Base-by-base conservation (phyloP, 2,329 filamentous ascomycete genomes). In the Beauveria bassiana region DNA sequence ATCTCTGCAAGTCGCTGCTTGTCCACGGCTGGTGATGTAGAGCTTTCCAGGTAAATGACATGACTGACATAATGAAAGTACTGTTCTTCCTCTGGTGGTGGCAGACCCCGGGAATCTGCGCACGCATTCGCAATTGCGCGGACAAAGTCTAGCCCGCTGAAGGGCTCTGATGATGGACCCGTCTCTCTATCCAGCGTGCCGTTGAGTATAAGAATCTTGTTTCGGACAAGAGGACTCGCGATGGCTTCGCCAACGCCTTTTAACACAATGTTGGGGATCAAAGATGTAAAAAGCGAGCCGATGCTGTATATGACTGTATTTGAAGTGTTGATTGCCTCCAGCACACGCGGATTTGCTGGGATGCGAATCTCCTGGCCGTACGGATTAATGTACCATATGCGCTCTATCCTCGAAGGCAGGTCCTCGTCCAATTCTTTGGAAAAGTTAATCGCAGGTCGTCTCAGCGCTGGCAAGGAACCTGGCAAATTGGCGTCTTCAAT, bases 311-410 rank as follows among this genome's bases (percentile, higher is more conserved):
- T 84, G 9, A 97, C 80, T 1, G 86, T 87, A 61, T 85, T 81
- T 0, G 89, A 82, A 1, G 77, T 75, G 18, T 78, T 76, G 1
- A 98, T 73, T 0, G 91, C 85, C 8, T 85, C 81, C 0, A 96
- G 68, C 0, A 93, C 91, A 56, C 91, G 86, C 0, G 91, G 87
- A 69, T 96, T 98, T 2, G 91, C 89, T 0, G 87, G 83, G 0
- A 93, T 90, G 20, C 87, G 85, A 66, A 98, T 97, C 74, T 97
- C 93, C 71, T 97, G 91, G n/a, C 93, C 93, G 72, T 97, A 98
- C 0, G 93, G 93, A 70, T 97, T 98, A 77, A 98, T 98, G 77
- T 98, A 98, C 91, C 92, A 98, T 38, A 98, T 81, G 2, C 93
- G 79, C 60, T 87, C 80, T 67, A 98, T 96, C 31, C 90, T 82